Conservation (phyloP, 768 basidiomycete genomes). For the Sutorius australiensis region DNA sequence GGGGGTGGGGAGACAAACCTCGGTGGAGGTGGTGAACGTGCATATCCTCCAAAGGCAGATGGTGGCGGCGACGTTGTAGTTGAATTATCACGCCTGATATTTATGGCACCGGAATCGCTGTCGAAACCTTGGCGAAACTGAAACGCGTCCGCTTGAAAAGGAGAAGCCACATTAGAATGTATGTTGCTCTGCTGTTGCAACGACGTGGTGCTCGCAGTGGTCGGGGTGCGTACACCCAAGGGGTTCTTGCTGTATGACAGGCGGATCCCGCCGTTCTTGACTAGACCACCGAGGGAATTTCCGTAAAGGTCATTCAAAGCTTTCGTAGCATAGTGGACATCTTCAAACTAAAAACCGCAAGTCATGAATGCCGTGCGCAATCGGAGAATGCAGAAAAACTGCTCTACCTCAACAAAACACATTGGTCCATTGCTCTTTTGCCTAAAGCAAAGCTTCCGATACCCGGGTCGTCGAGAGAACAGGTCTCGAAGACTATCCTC, state of each 20-base stretch:
- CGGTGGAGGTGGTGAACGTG: conserved; percentile 34
- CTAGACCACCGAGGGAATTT: conserved; percentile 81
- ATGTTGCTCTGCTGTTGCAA: conserved; percentile 25
- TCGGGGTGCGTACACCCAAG: conserved; percentile 84
- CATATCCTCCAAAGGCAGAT: conserved; percentile 25
- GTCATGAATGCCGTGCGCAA: background rate
- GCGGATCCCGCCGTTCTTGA: conserved; percentile 95
- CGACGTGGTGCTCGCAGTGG: conserved; percentile 40
- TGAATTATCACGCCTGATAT: conserved; percentile 24
- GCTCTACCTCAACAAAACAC: conserved; percentile 98
- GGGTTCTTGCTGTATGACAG: conserved; percentile 98
- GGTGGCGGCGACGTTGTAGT: conserved; percentile 24
- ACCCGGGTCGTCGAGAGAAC: conserved; percentile 78
- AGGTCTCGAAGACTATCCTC: conserved; percentile 84
- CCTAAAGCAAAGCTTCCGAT: conserved; percentile 88
- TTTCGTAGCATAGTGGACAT: conserved; percentile 76
- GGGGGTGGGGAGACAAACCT: conserved; percentile 33
- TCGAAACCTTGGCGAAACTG: conserved; percentile 32
- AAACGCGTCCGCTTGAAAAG: conserved; percentile 28
- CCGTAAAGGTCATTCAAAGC: conserved; percentile 92
- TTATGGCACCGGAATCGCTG: conserved; percentile 17
- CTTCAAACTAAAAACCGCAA: conserved; percentile 67
- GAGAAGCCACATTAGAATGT: conserved; percentile 23
- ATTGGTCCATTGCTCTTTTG: conserved; percentile 98
- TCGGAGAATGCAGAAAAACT: conserved; percentile 7